Conservation (phyloP, 495 filamentous ascomycete species). For the Lasiosphaeria miniovina region DNA sequence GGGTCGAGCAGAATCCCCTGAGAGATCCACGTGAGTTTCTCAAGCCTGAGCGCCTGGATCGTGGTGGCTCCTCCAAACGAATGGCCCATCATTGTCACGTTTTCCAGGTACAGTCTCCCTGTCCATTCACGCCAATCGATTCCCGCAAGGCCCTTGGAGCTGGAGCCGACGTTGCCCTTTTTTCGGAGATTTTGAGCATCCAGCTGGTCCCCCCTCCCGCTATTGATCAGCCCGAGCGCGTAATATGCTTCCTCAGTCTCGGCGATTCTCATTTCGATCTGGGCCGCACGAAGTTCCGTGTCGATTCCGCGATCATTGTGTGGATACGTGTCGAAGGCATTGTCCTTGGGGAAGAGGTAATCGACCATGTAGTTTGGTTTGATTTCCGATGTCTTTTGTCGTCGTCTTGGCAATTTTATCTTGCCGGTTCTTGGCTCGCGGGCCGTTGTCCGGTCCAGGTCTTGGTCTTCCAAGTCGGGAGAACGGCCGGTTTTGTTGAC, state of each 20-base stretch:
- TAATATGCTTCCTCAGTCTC: constrained; percentile 58
- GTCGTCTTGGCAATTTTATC: constrained; percentile 6
- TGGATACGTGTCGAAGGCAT: constrained; percentile 37
- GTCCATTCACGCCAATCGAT: constrained; percentile 40
- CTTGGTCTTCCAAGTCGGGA: constrained; percentile 22
- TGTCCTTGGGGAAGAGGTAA: constrained; percentile 44
- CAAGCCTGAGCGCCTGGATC: constrained; percentile 54
- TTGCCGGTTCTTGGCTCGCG: constrained; percentile 6
- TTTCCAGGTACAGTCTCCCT: constrained; percentile 44
- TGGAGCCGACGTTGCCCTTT: constrained; percentile 49
- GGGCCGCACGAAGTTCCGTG: constrained; percentile 47
- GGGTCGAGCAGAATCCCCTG: constrained; percentile 60
- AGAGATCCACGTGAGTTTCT: constrained; percentile 48
- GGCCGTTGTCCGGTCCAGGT: constrained; percentile 14
- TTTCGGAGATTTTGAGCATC: constrained; percentile 46
- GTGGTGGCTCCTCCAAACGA: constrained; percentile 64
- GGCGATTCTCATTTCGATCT: constrained; percentile 61
- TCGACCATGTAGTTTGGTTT: constrained; percentile 38
- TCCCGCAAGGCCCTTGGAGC: constrained; percentile 41
- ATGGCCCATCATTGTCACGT: constrained; percentile 61
- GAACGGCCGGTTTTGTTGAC: constrained; percentile 38
- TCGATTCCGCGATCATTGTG: constrained; percentile 34
- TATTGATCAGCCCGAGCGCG: constrained; percentile 53
- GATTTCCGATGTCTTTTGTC: constrained; percentile 9
- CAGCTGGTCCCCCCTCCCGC: constrained; percentile 39